These are phyloP conservation scores for Puccinia triticina DNA, from an alignment of 1,284 basidiomycete species.

Conservation along the genomic window DNA sequence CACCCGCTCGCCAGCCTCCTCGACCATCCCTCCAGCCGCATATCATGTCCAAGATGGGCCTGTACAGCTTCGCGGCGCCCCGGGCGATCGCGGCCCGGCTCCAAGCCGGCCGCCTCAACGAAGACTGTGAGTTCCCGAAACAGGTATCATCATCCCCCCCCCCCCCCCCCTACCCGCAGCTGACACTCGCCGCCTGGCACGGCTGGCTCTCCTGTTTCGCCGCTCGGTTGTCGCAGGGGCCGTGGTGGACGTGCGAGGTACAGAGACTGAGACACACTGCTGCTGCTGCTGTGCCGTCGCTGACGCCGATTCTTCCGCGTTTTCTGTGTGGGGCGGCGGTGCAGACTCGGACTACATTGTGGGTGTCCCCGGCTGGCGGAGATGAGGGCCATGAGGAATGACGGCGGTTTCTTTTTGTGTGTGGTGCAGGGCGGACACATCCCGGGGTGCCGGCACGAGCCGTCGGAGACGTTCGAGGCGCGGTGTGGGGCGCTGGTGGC, in stretches of 20 bases:
- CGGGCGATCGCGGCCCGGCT: slow-evolving; percentile 5
- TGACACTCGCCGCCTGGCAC: too few relatives aligned
- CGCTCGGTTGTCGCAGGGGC: slow-evolving; percentile 3
- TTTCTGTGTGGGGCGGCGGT: background rate
- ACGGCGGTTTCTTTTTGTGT: too few relatives aligned
- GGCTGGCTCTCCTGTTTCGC: background rate
- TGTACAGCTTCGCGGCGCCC: slow-evolving; percentile 28
- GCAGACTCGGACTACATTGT: slow-evolving; percentile 38
- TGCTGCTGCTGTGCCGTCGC: too few relatives aligned
- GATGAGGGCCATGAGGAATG: background rate
- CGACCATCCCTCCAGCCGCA: too few relatives aligned
- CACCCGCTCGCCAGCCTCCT: too few relatives aligned
- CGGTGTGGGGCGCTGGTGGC: slow-evolving; percentile 14
- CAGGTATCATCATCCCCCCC: background rate
- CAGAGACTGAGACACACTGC: background rate
- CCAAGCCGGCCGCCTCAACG: slow-evolving; percentile 22
- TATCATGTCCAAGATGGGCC: slow-evolving; percentile 2
- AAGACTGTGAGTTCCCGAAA: slow-evolving; percentile 27
- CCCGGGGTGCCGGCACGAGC: slow-evolving; percentile 37
- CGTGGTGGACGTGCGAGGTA: slow-evolving; percentile 48
- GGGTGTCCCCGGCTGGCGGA: background rate
- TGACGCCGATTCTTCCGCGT: too few relatives aligned
- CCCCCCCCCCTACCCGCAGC: too few relatives aligned
- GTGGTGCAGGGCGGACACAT: slow-evolving; percentile 43
- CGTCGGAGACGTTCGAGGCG: slow-evolving; percentile 5